Evolutionary conservation across 768 basidiomycete species (phyloP).

Genomic region (Trametes sanguinea): DNA sequence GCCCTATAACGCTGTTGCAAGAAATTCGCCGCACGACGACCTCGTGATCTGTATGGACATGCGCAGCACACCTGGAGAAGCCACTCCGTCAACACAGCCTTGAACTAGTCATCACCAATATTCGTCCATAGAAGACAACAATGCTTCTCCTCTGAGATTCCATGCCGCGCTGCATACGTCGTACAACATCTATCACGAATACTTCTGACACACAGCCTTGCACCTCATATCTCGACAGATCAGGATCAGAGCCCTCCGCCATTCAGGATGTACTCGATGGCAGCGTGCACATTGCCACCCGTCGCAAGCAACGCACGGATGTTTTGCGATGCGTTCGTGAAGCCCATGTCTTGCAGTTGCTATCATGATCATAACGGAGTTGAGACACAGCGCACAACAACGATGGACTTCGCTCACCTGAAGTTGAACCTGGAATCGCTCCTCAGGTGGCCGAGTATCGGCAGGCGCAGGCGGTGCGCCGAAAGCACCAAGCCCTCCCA

Average conservation of each 20-base stretch:
- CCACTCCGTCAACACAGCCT: no score
- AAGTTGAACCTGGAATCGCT: conserved; percentile 86
- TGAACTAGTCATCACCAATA: no score
- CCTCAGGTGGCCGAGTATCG: conserved; percentile 81
- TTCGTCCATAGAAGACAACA: no score
- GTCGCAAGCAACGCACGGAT: conserved; percentile 88
- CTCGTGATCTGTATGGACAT: no score
- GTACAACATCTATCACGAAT: conserved; percentile 6
- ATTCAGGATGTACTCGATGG: conserved; percentile 88
- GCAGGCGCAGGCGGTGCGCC: conserved; percentile 47
- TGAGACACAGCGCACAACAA: not conserved
- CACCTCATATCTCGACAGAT: not conserved
- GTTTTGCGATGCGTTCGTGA: conserved; percentile 87
- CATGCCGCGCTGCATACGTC: not conserved
- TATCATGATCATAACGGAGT: conserved; percentile 30
- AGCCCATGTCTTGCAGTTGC: conserved; percentile 96
- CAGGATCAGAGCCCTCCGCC: conserved; percentile 65
- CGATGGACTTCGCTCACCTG: conserved; percentile 49
- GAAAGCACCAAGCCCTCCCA: conserved; percentile 30
- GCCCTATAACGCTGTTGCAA: no score
- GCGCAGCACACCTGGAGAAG: no score
- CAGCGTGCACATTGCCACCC: conserved; percentile 89
- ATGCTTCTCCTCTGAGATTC: no score
- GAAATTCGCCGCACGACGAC: no score
- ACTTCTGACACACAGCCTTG: not conserved